Evolutionary conservation across 2,329 filamentous ascomycete species (phyloP).

Genomic region (Emergomyces pasteurianus): DNA sequence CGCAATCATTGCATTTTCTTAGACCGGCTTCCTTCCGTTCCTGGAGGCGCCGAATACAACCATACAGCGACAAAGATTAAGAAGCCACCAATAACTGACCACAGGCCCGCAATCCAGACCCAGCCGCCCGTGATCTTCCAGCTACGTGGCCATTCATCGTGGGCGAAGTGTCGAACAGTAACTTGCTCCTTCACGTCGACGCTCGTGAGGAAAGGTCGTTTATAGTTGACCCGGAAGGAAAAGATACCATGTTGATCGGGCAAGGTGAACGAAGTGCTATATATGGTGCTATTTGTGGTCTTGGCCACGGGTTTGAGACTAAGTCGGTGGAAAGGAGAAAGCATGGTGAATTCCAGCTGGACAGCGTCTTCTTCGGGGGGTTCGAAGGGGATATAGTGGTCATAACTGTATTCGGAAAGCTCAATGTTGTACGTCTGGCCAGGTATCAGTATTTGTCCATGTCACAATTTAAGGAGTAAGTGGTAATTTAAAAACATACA

Average conservation of each 20-base stretch:
- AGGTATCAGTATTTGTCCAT: background rate
- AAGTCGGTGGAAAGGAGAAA: slow-evolving; percentile 91
- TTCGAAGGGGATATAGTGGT: slow-evolving; percentile 63
- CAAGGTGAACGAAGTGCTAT: slow-evolving; percentile 61
- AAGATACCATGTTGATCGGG: slow-evolving; percentile 99
- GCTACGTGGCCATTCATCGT: slow-evolving; percentile 90
- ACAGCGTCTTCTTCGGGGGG: slow-evolving; percentile 59
- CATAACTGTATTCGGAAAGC: slow-evolving; percentile 69
- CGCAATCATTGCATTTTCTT: slow-evolving; percentile 8
- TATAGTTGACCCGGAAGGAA: slow-evolving; percentile 96
- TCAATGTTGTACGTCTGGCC: slow-evolving; percentile 71
- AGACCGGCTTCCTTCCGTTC: background rate
- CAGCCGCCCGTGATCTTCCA: slow-evolving; percentile 82
- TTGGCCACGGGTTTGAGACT: slow-evolving; percentile 48
- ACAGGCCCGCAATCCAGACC: slow-evolving; percentile 88
- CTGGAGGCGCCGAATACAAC: slow-evolving; percentile 59
- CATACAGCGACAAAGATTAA: slow-evolving; percentile 74
- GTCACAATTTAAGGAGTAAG: slow-evolving; percentile 14
- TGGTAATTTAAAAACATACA: slow-evolving; percentile 45
- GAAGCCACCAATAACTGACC: slow-evolving; percentile 72
- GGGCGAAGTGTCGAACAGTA: slow-evolving; percentile 89
- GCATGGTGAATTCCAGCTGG: slow-evolving; percentile 97
- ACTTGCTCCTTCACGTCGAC: slow-evolving; percentile 92
- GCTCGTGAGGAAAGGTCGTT: slow-evolving; percentile 79
- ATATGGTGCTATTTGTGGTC: slow-evolving; percentile 59